phyloP scores from a whole-genome alignment of 495 filamentous ascomycete species.

The Annulohypoxylon nitens region DNA sequence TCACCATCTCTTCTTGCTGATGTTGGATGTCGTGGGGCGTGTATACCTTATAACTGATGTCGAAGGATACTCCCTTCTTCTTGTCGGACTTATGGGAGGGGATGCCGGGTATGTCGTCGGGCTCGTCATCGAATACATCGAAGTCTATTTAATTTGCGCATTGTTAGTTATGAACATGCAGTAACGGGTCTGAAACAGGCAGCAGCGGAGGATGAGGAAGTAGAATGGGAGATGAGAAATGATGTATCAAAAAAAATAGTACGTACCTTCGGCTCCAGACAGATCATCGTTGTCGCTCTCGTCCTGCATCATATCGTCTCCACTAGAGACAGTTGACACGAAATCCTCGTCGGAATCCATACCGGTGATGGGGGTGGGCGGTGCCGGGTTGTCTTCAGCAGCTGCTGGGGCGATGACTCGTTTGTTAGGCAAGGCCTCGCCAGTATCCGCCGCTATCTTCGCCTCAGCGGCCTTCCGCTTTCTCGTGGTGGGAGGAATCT shows the following conservation, averaged over 20 bases:
- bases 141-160: slow-evolving; percentile 64
- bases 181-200: neutral
- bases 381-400: slow-evolving; percentile 58
- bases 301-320: slow-evolving; percentile 78
- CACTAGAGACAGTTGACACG: slow-evolving; percentile 85
- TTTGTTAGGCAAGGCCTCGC: slow-evolving; percentile 61
- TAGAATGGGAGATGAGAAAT: neutral
- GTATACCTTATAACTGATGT: slow-evolving; percentile 86
- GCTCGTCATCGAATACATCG: slow-evolving; percentile 74
- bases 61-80: slow-evolving; percentile 79
- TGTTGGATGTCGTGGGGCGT: slow-evolving; percentile 81
- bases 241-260: neutral
- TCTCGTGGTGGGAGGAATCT: slow-evolving; percentile 74
- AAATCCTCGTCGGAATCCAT: slow-evolving; percentile 99
- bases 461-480: slow-evolving; percentile 95
- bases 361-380: slow-evolving; percentile 74
- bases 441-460: slow-evolving; percentile 64
- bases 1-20: slow-evolving; percentile 85
- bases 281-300: slow-evolving; percentile 80
- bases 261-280: slow-evolving; percentile 80
- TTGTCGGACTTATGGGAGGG: slow-evolving; percentile 80
- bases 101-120: slow-evolving; percentile 80
- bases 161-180: neutral
- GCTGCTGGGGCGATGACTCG: slow-evolving; percentile 66
- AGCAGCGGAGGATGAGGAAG: neutral